These are phyloP conservation scores for Eragrostis tef DNA, from an alignment of 202 grass and related monocot genomes.

Conservation along the genomic window DNA sequence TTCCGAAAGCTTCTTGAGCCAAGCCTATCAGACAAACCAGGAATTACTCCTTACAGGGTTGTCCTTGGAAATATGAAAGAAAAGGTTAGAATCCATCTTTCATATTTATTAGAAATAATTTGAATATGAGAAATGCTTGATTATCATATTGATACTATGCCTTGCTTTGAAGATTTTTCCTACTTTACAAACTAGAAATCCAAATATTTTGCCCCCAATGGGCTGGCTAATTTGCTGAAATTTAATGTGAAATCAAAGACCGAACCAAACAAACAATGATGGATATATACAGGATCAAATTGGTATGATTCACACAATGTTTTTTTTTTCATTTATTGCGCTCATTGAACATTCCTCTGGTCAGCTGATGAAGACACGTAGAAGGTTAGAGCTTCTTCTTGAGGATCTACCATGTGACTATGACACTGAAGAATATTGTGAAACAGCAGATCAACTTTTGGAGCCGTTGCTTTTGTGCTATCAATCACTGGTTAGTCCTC, in stretches of 20 bases:
- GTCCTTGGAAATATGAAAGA: conserved; percentile 90
- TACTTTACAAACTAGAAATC: not conserved
- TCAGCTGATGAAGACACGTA: conserved; percentile 80
- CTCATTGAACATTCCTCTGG: conserved; percentile 23
- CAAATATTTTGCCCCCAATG: not conserved
- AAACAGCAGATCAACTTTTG: conserved; percentile 78
- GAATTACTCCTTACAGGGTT: conserved; percentile 88
- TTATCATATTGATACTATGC: not conserved
- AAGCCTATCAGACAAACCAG: conserved; percentile 64
- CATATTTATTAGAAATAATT: conserved; percentile 8
- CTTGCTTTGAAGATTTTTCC: not conserved
- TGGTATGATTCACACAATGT: conserved; percentile 31
- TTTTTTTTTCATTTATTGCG: not conserved
- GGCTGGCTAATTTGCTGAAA: not conserved
- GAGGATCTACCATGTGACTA: conserved; percentile 79
- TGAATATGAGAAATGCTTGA: not conserved
- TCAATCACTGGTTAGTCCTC: conserved; percentile 76
- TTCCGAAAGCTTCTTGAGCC: conserved; percentile 92
- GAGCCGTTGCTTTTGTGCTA: conserved; percentile 84
- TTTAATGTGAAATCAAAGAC: not conserved
- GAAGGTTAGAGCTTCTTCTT: conserved; percentile 71
- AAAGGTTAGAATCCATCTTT: conserved; percentile 58
- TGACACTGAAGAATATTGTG: conserved; percentile 74
- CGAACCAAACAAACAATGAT: not conserved
- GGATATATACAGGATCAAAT: conserved; percentile 12